phyloP scores from a whole-genome alignment of 805 yeast species.

The Candida tallmaniae region DNA sequence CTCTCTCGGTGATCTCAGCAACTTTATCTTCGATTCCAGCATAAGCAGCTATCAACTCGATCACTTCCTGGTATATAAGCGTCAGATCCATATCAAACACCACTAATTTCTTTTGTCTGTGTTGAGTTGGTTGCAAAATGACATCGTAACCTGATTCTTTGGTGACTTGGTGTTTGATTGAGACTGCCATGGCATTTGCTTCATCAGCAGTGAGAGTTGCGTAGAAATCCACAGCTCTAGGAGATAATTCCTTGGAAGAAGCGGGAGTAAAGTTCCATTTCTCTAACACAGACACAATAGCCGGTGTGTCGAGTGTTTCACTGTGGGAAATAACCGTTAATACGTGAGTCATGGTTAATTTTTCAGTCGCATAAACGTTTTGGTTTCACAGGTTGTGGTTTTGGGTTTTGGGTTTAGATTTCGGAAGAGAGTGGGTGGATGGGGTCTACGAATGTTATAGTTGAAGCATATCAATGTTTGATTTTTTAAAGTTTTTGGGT shows the following conservation, averaged over 20 bases:
- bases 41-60: conserved; percentile 89
- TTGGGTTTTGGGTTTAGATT: no score
- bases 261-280: conserved; percentile 2
- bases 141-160: conserved; percentile 23
- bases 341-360: conserved; percentile 10
- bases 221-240: conserved; percentile 21
- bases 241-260: conserved; percentile 10
- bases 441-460: no score
- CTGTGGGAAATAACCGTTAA: conserved; percentile 18
- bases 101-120: conserved; percentile 50
- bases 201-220: conserved; percentile 6
- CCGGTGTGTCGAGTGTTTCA: conserved; percentile 5
- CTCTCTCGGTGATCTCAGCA: conserved; percentile 82
- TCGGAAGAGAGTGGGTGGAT: no score
- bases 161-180: conserved; percentile 6
- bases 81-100: conserved; percentile 99
- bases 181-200: neutral
- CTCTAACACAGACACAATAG: neutral
- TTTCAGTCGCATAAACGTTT: no score
- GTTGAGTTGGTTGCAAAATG: conserved; percentile 22
- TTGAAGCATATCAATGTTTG: no score
- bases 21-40: conserved; percentile 90
- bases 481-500: no score
- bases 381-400: no score
- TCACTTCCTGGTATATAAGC: conserved; percentile 91